Conservation (phyloP, 2,329 filamentous ascomycete species). For the Fusarium papillatum region DNA sequence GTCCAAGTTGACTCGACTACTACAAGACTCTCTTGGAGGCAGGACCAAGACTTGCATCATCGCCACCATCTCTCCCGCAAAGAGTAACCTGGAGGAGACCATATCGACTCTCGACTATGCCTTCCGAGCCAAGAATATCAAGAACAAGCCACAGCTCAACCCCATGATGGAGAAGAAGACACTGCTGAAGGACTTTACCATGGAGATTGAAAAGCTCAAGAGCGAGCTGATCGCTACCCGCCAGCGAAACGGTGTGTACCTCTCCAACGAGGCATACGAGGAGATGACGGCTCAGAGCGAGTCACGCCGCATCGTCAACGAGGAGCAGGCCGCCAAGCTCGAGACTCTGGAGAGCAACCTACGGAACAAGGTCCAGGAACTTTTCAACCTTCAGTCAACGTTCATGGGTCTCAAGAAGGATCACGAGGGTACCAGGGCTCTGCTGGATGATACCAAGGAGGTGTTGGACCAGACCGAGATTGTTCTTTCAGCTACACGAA, state of each 20-base stretch:
- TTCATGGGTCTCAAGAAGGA: constrained; percentile 93
- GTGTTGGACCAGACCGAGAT: constrained; percentile 91
- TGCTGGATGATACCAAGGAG: constrained; percentile 84
- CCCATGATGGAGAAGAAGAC: constrained; percentile 94
- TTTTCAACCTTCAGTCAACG: constrained; percentile 87
- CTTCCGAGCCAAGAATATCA: constrained; percentile 98
- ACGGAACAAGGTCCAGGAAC: constrained; percentile 92
- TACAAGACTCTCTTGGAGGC: constrained; percentile 97
- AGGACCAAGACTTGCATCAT: constrained; percentile 99
- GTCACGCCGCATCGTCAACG: constrained; percentile 89
- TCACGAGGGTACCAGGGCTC: constrained; percentile 80
- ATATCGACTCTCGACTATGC: constrained; percentile 99
- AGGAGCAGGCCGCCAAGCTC: constrained; percentile 93
- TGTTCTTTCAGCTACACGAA: constrained; percentile 82
- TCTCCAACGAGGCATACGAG: constrained; percentile 90
- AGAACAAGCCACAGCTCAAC: constrained; percentile 97
- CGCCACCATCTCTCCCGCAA: constrained; percentile 93
- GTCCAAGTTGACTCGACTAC: constrained; percentile 92
- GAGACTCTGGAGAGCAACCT: constrained; percentile 93
- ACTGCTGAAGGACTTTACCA: constrained; percentile 88
- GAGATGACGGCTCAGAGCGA: constrained; percentile 94
- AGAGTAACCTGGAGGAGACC: constrained; percentile 96
- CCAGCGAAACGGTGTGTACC: constrained; percentile 94
- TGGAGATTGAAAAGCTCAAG: constrained; percentile 95
- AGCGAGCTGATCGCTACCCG: constrained; percentile 93